Percentiles rank a stretch among this genome's conserved stretches.
Evolutionary conservation across 202 grass and related monocot genomes (phyloP).

Genomic region (Eragrostis tef): DNA sequence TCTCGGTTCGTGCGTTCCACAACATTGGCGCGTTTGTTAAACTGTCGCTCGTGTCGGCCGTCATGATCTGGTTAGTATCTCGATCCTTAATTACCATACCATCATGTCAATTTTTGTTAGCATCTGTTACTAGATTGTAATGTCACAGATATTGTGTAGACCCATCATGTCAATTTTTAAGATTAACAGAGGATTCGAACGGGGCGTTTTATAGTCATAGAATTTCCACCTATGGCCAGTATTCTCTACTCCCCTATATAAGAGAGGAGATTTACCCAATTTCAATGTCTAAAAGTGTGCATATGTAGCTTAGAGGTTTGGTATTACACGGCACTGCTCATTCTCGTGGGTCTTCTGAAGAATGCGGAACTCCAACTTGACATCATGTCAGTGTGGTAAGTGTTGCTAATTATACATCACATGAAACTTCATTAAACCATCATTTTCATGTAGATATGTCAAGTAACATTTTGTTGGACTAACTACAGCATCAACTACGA

Average conservation of each 20-base stretch:
- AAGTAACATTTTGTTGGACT: no score
- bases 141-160: no score
- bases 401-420: neutral
- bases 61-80: conserved; percentile 62
- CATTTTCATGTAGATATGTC: neutral
- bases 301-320: conserved; percentile 64
- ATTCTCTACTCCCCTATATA: no score
- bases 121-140: neutral
- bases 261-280: no score
- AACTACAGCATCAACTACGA: conserved; percentile 68
- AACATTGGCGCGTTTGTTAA: conserved; percentile 64
- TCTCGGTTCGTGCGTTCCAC: conserved; percentile 42
- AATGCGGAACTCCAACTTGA: conserved; percentile 52
- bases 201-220: no score
- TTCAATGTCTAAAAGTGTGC: no score
- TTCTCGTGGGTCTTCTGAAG: conserved; percentile 59
- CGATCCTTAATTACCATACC: no score
- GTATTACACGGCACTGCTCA: conserved; percentile 63
- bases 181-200: no score
- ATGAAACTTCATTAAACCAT: neutral
- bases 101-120: no score
- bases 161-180: no score
- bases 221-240: no score
- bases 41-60: conserved; percentile 54
- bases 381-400: conserved; percentile 66